Base-by-base conservation (phyloP, 306 rosid genomes). In the Fragaria vesca region DNA sequence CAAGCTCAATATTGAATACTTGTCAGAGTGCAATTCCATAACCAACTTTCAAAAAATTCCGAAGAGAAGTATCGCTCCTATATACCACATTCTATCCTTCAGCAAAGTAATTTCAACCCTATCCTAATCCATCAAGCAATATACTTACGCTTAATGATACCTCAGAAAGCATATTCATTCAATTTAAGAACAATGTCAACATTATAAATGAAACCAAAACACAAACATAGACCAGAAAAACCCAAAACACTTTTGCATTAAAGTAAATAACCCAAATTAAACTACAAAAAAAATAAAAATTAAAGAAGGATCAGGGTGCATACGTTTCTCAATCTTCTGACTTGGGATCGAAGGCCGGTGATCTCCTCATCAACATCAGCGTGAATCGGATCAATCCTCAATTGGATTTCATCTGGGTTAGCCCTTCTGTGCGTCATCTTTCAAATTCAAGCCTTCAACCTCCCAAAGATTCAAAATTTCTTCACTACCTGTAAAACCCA, bases 311-410 rank as follows among this genome's bases (percentile, higher is more conserved):
- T 71, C 5, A 15, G 70, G 62, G 71, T 46, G 60, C 90, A 15
- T 83, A 93, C 98, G 72, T 90, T 83, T 89, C 88, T 92, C 85
- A 94, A 76, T 72, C 80, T 89, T 83, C 79, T 82, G 73, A 94
- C 98, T 89, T 94, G 97, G 85, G 91, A 84, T 67, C 85, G 94
- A 77, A 94, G 97, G 55, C 97, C 96, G 10, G 80, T 84, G 86
- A 94, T 94, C 87, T 90, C 93, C 24, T 90, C 89, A 38, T 92
- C 98, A 68, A 92, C 69, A 65, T 94, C 92, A 24, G 79, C 87
- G 13, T 87, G 85, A 81, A 88, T 83, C 26, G 97, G 97, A 87
- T 94, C 98, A 66, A 94, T 94, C 68, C 84, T 86, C 81, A 94
- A 84, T 82, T 94, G 98, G 67, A 94, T 94, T 88, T 94, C 98